Percentiles rank a stretch among this genome's conserved stretches.
Evolutionary conservation across 768 basidiomycete genomes (phyloP).

Genomic region (Dentipellis sp.): DNA sequence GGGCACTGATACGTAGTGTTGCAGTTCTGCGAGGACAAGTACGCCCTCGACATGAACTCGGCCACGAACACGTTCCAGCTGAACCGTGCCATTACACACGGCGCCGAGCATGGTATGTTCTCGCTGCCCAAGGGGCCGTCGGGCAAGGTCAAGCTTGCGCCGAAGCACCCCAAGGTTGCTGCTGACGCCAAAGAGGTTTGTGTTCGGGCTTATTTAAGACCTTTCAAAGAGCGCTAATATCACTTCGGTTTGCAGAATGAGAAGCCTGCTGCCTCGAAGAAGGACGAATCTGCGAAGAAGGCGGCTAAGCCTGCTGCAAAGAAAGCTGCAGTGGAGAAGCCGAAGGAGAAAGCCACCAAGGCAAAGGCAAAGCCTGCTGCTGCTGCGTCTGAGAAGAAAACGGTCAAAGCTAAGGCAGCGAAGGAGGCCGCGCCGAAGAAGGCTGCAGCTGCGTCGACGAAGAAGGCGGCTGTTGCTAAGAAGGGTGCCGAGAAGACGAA

Average conservation of each 20-base stretch:
- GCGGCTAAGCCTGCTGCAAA: constrained; percentile 33
- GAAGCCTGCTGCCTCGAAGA: constrained; percentile 23
- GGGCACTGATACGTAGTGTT: not conserved
- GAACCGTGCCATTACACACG: constrained; percentile 44
- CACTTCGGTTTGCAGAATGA: constrained; percentile 18
- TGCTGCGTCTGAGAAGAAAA: constrained; percentile 24
- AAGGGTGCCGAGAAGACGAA: constrained; percentile 15
- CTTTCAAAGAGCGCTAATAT: constrained; percentile 1
- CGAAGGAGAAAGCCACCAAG: constrained; percentile 18
- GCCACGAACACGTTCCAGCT: constrained; percentile 36
- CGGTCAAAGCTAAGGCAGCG: constrained; percentile 23
- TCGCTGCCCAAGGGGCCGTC: constrained; percentile 55
- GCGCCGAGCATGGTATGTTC: constrained; percentile 42
- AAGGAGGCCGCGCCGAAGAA: constrained; percentile 27
- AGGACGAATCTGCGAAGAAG: constrained; percentile 16
- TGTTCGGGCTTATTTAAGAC: constrained; percentile 1
- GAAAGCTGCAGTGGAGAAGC: constrained; percentile 18
- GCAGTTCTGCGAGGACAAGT: constrained; percentile 47
- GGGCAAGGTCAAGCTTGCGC: constrained; percentile 68
- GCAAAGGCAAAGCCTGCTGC: constrained; percentile 16
- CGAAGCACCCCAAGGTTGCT: constrained; percentile 34
- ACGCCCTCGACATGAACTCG: constrained; percentile 38
- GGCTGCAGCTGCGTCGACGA: constrained; percentile 20
- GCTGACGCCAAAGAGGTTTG: constrained; percentile 31
- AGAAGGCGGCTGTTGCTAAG: constrained; percentile 29